phyloP scores from a whole-genome alignment of 73 alveolate genomes.

The Paramecium sonneborni region DNA sequence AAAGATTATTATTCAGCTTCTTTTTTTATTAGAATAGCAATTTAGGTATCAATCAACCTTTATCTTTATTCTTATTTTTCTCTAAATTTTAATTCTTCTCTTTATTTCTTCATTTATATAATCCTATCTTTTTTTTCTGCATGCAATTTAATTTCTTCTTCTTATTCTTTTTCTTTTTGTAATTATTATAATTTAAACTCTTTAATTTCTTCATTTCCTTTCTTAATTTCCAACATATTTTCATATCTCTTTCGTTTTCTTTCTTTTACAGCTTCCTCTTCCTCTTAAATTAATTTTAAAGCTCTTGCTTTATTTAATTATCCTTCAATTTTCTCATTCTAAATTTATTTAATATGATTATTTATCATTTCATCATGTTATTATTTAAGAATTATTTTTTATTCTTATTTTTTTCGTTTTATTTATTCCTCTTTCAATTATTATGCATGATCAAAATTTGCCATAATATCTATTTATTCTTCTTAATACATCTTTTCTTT shows the following conservation, averaged over 20 bases:
- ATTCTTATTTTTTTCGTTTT: slow-evolving; percentile 78
- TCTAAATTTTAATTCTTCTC: slow-evolving; percentile 74
- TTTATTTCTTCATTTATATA: slow-evolving; percentile 76
- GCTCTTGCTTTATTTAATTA: slow-evolving; percentile 79
- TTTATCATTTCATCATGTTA: slow-evolving; percentile 79
- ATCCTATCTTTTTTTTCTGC: slow-evolving; percentile 81
- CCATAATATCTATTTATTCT: slow-evolving; percentile 38
- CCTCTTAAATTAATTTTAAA: slow-evolving; percentile 44
- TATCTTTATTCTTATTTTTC: slow-evolving; percentile 82
- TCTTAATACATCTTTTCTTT: slow-evolving; percentile 31
- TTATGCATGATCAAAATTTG: slow-evolving; percentile 69
- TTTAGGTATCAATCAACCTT: slow-evolving; percentile 79
- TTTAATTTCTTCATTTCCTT: slow-evolving; percentile 66
- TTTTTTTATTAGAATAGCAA: slow-evolving; percentile 64
- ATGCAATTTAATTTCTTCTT: slow-evolving; percentile 82
- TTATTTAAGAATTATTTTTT: slow-evolving; percentile 73
- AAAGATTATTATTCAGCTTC: slow-evolving; percentile 76
- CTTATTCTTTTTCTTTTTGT: slow-evolving; percentile 86
- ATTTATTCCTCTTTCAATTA: slow-evolving; percentile 76
- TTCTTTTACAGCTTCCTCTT: slow-evolving; percentile 80
- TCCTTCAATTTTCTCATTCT: slow-evolving; percentile 91
- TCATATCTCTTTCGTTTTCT: slow-evolving; percentile 74
- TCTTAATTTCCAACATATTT: slow-evolving; percentile 64
- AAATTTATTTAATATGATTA: slow-evolving; percentile 75
- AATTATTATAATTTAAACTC: slow-evolving; percentile 65